Evolutionary conservation across 371 early-diverging fungal species (phyloP).

Genomic region (Neoconidiobolus thromboides): DNA sequence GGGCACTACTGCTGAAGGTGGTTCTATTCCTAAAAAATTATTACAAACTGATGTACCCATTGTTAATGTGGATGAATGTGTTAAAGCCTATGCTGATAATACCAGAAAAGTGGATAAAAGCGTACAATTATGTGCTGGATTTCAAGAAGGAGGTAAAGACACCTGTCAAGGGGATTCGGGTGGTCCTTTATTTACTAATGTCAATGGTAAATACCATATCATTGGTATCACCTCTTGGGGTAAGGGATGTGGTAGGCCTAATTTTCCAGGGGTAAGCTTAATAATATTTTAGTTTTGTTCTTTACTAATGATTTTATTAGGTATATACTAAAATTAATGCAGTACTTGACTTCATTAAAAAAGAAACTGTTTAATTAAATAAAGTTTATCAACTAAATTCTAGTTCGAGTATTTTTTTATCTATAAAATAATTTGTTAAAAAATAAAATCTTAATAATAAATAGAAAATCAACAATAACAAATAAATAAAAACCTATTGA

Average conservation of each 20-base stretch:
- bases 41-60: not conserved
- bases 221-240: constrained; percentile 2
- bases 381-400: no score
- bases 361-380: no score
- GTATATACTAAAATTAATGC: no score
- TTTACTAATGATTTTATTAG: no score
- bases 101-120: not conserved
- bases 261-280: no score
- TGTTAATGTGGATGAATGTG: not conserved
- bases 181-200: not conserved
- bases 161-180: constrained; percentile 2
- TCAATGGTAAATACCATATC: not conserved
- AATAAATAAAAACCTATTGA: no score
- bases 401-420: no score
- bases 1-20: not conserved
- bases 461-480: no score
- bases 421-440: no score
- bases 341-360: no score
- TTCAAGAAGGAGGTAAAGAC: not conserved
- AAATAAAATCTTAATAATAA: no score
- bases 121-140: not conserved
- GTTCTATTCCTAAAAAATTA: not conserved
- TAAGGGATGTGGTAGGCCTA: not conserved
- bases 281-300: no score
- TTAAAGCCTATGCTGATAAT: not conserved